Evolutionary conservation across 1,139 yeast species (phyloP).

Genomic region (Kodamaea suecica): DNA sequence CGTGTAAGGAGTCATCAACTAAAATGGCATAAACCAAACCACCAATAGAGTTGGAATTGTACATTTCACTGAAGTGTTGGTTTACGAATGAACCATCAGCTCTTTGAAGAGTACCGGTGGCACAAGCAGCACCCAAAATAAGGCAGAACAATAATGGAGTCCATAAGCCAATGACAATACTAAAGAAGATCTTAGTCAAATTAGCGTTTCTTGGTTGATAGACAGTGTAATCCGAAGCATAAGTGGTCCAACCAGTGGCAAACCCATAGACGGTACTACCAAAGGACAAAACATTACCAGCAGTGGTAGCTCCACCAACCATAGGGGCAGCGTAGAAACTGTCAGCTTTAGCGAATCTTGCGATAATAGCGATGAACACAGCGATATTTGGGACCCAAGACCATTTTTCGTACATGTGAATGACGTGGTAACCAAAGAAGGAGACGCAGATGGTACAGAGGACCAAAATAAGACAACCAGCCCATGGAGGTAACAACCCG

Average conservation of each 20-base stretch:
- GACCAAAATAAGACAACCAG: conserved; percentile 75
- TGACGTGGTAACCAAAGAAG: conserved; percentile 81
- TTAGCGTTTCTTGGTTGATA: conserved; percentile 69
- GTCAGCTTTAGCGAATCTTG: conserved; percentile 64
- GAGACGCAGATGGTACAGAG: conserved; percentile 69
- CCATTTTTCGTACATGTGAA: conserved; percentile 80
- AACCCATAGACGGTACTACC: conserved; percentile 87
- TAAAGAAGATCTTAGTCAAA: conserved; percentile 56
- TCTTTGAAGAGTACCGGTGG: conserved; percentile 55
- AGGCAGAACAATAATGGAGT: conserved; percentile 69
- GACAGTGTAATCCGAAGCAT: conserved; percentile 88
- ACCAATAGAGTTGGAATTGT: conserved; percentile 61
- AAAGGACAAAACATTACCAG: conserved; percentile 76
- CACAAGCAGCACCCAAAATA: conserved; percentile 86
- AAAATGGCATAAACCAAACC: conserved; percentile 78
- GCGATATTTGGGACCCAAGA: conserved; percentile 82
- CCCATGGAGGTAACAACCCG: conserved; percentile 81
- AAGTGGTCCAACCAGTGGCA: conserved; percentile 94
- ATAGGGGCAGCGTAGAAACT: conserved; percentile 48
- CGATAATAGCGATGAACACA: conserved; percentile 74
- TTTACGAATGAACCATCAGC: conserved; percentile 37
- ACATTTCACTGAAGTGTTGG: conserved; percentile 27
- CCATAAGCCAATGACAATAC: conserved; percentile 61
- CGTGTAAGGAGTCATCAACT: conserved; percentile 75
- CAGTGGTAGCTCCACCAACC: conserved; percentile 56